Conservation (phyloP, 1,139 yeast genomes). For the Ashbya aceris region DNA sequence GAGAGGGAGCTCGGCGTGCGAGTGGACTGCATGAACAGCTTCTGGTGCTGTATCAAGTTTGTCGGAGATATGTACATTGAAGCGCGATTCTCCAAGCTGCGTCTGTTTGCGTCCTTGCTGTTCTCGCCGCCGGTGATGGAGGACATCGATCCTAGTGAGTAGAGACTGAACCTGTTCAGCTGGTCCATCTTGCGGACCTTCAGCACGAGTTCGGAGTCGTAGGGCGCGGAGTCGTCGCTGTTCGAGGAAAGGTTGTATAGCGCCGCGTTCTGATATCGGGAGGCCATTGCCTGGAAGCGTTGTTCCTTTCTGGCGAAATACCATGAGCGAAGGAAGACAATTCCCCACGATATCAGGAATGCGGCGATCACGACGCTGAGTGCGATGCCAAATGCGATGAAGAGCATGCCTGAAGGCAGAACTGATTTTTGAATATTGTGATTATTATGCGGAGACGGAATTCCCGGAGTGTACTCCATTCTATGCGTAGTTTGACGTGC, state of each 20-base stretch:
- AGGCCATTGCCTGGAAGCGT: not conserved
- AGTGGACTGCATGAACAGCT: not conserved
- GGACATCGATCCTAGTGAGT: not conserved
- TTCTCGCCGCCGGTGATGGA: no score
- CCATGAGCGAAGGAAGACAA: conserved; percentile 18
- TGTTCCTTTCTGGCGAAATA: conserved; percentile 17
- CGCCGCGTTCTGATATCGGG: not conserved
- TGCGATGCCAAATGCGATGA: conserved; percentile 63
- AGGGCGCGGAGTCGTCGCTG: not conserved
- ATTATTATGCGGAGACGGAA: conserved; percentile 33
- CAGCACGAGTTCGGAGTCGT: not conserved
- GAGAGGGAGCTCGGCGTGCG: no score
- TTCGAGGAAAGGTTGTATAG: not conserved
- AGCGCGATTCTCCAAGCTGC: conserved; percentile 12
- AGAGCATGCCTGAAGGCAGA: conserved; percentile 60
- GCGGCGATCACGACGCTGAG: conserved; percentile 32
- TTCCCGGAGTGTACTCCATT: conserved; percentile 3
- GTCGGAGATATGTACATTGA: conserved; percentile 34
- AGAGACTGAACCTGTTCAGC: not conserved
- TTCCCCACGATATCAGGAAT: conserved; percentile 12
- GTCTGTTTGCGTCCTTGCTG: not conserved
- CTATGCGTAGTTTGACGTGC: no score
- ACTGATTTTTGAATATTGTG: conserved; percentile 44
- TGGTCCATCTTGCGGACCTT: not conserved
- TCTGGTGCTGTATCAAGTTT: conserved; percentile 18